Percentiles rank a stretch among this genome's conserved stretches.
Conservation (phyloP, 202 grass and related monocot genomes). For the Tripidium arundinaceum region DNA sequence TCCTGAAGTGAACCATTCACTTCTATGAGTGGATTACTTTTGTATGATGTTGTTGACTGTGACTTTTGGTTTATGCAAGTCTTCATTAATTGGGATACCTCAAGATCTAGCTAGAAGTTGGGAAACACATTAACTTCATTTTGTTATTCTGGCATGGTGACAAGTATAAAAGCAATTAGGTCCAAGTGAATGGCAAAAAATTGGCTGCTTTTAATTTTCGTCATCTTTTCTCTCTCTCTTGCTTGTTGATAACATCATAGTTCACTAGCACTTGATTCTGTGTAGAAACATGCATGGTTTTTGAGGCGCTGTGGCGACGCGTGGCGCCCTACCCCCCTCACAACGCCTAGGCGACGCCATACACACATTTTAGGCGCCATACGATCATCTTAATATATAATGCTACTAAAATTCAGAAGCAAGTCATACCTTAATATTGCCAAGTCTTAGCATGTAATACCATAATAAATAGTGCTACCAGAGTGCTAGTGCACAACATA, state of each 20-base stretch:
- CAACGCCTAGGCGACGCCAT: background rate
- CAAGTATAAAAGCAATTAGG: background rate
- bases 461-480: background rate
- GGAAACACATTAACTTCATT: background rate
- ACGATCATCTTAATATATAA: background rate
- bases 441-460: background rate
- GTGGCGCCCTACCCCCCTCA: no score
- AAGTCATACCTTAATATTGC: background rate
- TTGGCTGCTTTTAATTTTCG: background rate
- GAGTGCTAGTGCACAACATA: background rate
- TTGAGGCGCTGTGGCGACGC: no score
- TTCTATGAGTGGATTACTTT: background rate
- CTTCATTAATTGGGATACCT: background rate
- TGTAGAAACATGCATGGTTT: no score
- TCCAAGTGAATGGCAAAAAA: background rate
- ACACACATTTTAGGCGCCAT: no score
- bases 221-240: background rate
- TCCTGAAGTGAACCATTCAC: background rate
- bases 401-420: background rate
- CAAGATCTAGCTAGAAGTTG: background rate
- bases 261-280: background rate
- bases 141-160: background rate
- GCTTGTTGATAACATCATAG: background rate
- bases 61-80: slow-evolving; percentile 6
- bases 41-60: background rate